These are phyloP conservation scores for Suhomyces kilbournensis DNA, from an alignment of 805 yeast genomes.

Conservation along the genomic window DNA sequence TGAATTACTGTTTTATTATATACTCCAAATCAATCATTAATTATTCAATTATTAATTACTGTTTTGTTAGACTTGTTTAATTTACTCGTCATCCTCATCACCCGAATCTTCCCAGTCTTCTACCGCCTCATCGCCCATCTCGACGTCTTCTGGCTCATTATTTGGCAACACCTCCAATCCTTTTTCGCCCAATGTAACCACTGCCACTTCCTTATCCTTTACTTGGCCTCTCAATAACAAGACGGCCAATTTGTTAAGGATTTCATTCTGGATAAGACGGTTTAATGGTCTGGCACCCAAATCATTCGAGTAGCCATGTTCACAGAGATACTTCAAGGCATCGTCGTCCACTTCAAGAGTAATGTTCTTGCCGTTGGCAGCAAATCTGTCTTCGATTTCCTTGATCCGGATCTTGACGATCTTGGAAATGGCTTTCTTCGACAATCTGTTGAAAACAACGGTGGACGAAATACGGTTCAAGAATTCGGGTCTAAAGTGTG, in stretches of 20 bases:
- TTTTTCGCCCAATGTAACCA: conserved; percentile 52
- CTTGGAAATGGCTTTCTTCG: conserved; percentile 87
- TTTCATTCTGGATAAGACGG: conserved; percentile 84
- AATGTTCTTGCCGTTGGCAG: conserved; percentile 75
- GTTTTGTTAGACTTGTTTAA: too few relatives aligned
- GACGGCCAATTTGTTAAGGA: conserved; percentile 87
- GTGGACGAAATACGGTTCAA: conserved; percentile 92
- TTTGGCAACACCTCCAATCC: conserved; percentile 83
- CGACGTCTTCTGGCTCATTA: conserved; percentile 60
- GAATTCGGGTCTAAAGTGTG: conserved; percentile 96
- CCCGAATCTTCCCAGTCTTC: conserved; percentile 60
- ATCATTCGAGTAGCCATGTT: conserved; percentile 86
- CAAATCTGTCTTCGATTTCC: conserved; percentile 85
- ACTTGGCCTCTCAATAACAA: conserved; percentile 83
- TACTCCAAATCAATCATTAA: too few relatives aligned
- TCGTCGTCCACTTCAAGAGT: conserved; percentile 67
- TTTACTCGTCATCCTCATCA: conserved; percentile 63
- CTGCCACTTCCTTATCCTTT: conserved; percentile 82
- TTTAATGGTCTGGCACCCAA: conserved; percentile 96
- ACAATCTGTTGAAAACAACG: conserved; percentile 87
- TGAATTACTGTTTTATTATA: too few relatives aligned
- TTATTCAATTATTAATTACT: too few relatives aligned
- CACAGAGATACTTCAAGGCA: conserved; percentile 79
- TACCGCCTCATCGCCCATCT: conserved; percentile 53
- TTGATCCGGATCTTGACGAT: conserved; percentile 81